Base-by-base conservation (phyloP, 2,329 filamentous ascomycete genomes). In the Chaetomiaceae sp. region DNA sequence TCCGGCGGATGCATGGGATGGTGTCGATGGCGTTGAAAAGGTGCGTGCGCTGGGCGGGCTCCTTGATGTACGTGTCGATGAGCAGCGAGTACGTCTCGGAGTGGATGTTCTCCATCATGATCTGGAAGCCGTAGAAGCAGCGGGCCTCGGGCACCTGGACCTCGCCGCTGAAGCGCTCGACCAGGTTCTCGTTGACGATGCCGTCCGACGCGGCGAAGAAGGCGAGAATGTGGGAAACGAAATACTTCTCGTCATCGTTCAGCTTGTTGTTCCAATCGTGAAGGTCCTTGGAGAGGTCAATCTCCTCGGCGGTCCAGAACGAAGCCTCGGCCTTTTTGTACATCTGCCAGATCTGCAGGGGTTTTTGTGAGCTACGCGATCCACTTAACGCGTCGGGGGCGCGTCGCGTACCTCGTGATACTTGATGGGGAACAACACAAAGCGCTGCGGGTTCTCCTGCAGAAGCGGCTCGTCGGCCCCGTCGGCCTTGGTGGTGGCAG, bases 91-190 rank as follows among this genome's bases (percentile, higher is more conserved):
- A 98, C 45, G 93, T 98, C 76, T 98, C 93, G 14, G 93, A 96
- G 79, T 98, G 93, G 63, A 98, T 95, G 75, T 98, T 98, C 79
- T 98, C 93, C 88, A 98, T 97, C 93, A 98, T 98, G 75, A 97
- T 97, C 76, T 98, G 93, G 81, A 98, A 98, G 56, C 93, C 93
- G 70, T 98, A 98, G 79, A 98, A 98, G 83, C 93, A 98, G 62
- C 93, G 89, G 55, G 93, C 93, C 73, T 98, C 93, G 10, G 93
- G 91, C 49, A 97, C 83, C 73, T 98, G 93, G 24, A 98, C 91
- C 72, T 98, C 93, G 56, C 81, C 84, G 62, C 88, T 95, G 82
- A 98, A 98, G 54, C 93, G 88, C 80, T 97, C 90, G 50, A 98
- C 83, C 19, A 98, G 78, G 77, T 98, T 98, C 80, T 98, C 93